Evolutionary conservation across 345 rosid genomes (phyloP), one percentile per base, ranked within the genome.

Genomic region (Salix arbutifolia): DNA sequence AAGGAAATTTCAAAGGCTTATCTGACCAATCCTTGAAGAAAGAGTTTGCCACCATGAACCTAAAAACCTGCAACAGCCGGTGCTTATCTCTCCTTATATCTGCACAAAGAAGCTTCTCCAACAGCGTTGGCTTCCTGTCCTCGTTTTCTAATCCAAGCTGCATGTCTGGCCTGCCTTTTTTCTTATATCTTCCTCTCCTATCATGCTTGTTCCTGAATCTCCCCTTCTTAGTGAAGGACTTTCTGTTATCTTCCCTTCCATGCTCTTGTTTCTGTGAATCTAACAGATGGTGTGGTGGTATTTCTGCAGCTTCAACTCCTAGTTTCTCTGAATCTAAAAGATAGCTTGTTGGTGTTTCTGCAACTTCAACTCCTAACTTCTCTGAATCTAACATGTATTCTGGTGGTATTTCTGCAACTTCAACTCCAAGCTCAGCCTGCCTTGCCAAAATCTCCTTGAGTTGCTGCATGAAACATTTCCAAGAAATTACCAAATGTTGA

Each of bases 341-440:
- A 83, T 96, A 92, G 72, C 91, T 14, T 10, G 91, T 81, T 23
- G 98, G 98, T 79, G 93, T 80, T 85, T 96, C 99, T 68, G 98
- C 98, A 81, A 94, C 95, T 88, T 92, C 95, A 79, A 88, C 86
- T 67, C 97, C 80, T 70, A 61, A 85, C 56, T 78, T 88, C 83
- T 77, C 85, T 40, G 83, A 82, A 69, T 87, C 91, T 19, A 78
- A 79, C 25, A 93, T 81, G 85, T 96, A 93, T 72, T 87, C 78
- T 16, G 91, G 82, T 13, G 97, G 97, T 79, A 96, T 80, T 86
- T 96, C 99, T 65, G 98, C 98, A 75, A 93, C 95, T 85, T 92
- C 97, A 79, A 89, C 87, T 67, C 97, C 97, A 78, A 96, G 82
- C 84, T 92, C 95, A 26, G 92, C 97, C 80, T 96, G 99, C 94